Base-by-base conservation (phyloP, 2,329 filamentous ascomycete species). In the Pseudogymnoascus sp. region DNA sequence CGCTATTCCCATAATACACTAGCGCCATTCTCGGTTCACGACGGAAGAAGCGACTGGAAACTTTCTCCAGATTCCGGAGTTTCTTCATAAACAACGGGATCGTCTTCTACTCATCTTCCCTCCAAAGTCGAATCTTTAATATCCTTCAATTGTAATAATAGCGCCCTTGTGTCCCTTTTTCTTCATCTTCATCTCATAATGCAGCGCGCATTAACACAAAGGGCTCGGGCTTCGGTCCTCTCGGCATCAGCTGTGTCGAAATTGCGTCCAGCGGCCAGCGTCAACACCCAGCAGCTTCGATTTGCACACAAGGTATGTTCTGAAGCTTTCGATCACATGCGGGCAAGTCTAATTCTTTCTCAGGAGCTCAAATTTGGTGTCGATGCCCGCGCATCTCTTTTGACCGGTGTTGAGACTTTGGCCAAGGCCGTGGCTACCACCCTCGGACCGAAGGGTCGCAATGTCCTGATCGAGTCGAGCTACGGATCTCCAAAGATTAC, bases 401-500 rank as follows among this genome's bases (percentile, higher is more conserved):
- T 99, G 69, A 87, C 88, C 74, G 94, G 94, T 85, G 92, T 97
- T 69, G 94, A 99, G 77, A 97, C 94, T 70, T 87, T 99, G 68
- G 92, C 94, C 73, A 96, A 88, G 81, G 94, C 94, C 68, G 94
- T 99, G 68, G 90, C 93, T 68, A 96, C 93, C 67, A 99, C 94
- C 68, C 85, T 99, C 66, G 94, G 94, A 70, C 94, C 94, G 73
- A 99, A 99, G 85, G 94, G 94, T 78, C 88, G 94, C 76, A 99
- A 97, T 80, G 94, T 99, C 70, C 78, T 99, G 75, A 99, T 99
- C 71, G 94, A 99, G 83, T 97, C 93, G 67, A 91, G 91, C 82
- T 99, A 96, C 74, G 94, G 94, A 77, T 96, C 94, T 59, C 94
- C 94, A 73, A 99, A 99, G 86, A 99, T 99, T 79, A 99, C 94